These are phyloP conservation scores for Diutina pseudorugosa DNA, from an alignment of 1,139 yeast genomes.

Conservation along the genomic window DNA sequence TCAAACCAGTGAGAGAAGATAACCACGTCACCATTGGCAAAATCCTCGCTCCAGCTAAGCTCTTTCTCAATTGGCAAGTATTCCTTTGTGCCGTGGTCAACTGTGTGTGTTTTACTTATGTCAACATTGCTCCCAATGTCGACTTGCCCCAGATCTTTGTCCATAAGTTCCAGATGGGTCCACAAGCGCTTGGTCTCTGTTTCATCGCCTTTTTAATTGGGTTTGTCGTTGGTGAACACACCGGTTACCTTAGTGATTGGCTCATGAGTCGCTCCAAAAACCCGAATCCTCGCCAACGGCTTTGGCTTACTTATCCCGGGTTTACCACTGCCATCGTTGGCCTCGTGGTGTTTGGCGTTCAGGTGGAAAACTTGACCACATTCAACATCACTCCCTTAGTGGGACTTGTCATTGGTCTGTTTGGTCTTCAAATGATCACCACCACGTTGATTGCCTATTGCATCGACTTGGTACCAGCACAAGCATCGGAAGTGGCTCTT, in stretches of 20 bases:
- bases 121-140: constrained; percentile 1
- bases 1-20: neutral
- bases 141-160: constrained; percentile 3
- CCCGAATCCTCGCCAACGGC: neutral
- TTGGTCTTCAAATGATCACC: constrained; percentile 1
- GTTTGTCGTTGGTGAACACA: neutral
- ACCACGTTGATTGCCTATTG: neutral
- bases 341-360: neutral
- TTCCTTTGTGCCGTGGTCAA: neutral
- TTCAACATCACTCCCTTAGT: constrained; percentile 1
- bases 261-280: neutral
- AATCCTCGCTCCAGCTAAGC: neutral
- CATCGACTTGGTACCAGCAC: neutral
- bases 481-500: neutral
- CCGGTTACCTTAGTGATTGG: neutral
- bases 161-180: neutral
- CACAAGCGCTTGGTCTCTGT: neutral
- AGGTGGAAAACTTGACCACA: neutral
- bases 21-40: neutral
- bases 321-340: neutral
- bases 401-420: constrained; percentile 3
- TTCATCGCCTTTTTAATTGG: constrained; percentile 3
- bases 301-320: constrained; percentile 1
- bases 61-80: neutral
- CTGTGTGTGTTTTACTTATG: constrained; percentile 1